These are phyloP conservation scores for Hyaloperonospora brassicae DNA, from an alignment of 352 stramenopile species.

Conservation along the genomic window DNA sequence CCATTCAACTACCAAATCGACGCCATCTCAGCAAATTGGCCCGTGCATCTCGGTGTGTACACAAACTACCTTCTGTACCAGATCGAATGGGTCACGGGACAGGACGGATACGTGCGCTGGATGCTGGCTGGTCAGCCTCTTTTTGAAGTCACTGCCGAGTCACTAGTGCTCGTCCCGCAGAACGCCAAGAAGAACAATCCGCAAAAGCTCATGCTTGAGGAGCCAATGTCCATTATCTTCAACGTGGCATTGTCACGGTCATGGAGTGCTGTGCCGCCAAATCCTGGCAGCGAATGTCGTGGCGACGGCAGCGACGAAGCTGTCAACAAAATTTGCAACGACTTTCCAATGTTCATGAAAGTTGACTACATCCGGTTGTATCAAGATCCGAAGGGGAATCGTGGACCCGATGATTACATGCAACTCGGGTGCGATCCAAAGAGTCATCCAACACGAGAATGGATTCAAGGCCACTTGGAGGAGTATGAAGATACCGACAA, in stretches of 20 bases:
- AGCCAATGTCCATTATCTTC: slow-evolving; percentile 90
- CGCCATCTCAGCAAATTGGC: slow-evolving; percentile 65
- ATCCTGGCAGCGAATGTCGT: slow-evolving; percentile 14
- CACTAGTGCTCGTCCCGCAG: slow-evolving; percentile 29
- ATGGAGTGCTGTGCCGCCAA: slow-evolving; percentile 24
- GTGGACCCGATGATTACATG: slow-evolving; percentile 4
- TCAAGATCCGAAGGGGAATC: slow-evolving; percentile 29
- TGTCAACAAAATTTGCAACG: slow-evolving; percentile 40
- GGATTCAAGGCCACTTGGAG: slow-evolving; percentile 66
- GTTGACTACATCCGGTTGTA: slow-evolving; percentile 80
- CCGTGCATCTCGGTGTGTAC: slow-evolving; percentile 63
- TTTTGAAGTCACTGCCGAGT: slow-evolving; percentile 59
- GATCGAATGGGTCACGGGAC: slow-evolving; percentile 34
- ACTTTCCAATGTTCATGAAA: slow-evolving; percentile 47
- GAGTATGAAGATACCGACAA: slow-evolving; percentile 63
- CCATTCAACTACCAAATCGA: slow-evolving; percentile 44
- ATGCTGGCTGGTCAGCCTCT: slow-evolving; percentile 64
- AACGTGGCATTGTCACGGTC: slow-evolving; percentile 88
- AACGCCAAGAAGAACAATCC: slow-evolving; percentile 34
- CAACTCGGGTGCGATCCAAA: slow-evolving; percentile 38
- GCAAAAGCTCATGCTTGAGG: slow-evolving; percentile 80
- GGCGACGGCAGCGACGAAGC: slow-evolving; percentile 21
- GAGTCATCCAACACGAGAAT: slow-evolving; percentile 51
- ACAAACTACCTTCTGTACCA: slow-evolving; percentile 50
- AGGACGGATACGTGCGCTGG: slow-evolving; percentile 32